Evolutionary conservation across 2,329 filamentous ascomycete genomes (phyloP), one percentile per base, ranked within the genome.

Genomic region (Chrysosporium keratinophilum): DNA sequence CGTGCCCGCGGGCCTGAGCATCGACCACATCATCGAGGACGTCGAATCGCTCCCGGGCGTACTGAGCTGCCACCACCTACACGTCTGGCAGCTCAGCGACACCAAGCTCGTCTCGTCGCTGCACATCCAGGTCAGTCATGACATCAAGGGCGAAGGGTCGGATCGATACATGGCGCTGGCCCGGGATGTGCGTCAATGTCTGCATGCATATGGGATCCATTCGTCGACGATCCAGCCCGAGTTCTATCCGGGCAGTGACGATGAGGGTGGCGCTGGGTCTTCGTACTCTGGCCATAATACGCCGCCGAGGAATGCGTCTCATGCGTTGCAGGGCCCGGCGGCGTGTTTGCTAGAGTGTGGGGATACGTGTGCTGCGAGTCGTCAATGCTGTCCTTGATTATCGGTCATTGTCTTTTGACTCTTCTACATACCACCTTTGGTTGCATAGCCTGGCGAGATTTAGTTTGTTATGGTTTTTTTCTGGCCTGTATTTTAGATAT

Each of bases 201-300:
- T 98, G 2, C 93, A 98, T 69, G 90, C 82, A 35, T 96, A 95
- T 63, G 91, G 93, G 54, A 97, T 98, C 60, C 93, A 98, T 74
- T 94, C 87, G 37, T 91, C 89, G 35, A 98, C 93, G 11, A 97
- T 98, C 62, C 93, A 98, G 70, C 93, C 93, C 5, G 93, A 98
- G 69, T 98, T 76, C 46, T 61, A 65, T 9, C 69, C 67, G 1
- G 68, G 65, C 4, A 69, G 64, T 53, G 69, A 72, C 2, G 69
- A 69, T 46, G 67, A 68, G 12, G 34, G 28, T 31, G 45, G 20
- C 33, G 19, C 12, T 9, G 37, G 48, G 7, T 2, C 45, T 6
- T 43, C 39, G 5, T 35, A 17, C 7, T 7, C 23, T 10, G 10
- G 23, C n/a, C n/a, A 45, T 35, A 43, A 41, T 19, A 34, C 39